These are phyloP conservation scores for Polychaeton citri DNA, from an alignment of 2,329 filamentous ascomycete genomes.

Conservation along the genomic window DNA sequence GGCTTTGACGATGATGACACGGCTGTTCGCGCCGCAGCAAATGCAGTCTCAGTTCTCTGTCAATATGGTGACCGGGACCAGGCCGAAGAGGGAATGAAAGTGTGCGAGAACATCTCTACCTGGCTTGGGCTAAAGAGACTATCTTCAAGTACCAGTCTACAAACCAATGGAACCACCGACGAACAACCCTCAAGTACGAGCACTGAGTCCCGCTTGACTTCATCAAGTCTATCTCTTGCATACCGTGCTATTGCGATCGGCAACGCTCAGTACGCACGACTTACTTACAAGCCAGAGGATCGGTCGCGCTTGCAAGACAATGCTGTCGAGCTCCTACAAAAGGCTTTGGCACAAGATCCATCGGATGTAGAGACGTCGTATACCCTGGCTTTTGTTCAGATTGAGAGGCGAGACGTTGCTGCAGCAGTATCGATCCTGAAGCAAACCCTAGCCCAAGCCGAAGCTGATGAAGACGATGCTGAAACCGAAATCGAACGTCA, in stretches of 20 bases:
- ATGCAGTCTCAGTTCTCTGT: conserved; percentile 69
- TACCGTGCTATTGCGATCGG: conserved; percentile 80
- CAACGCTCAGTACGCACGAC: conserved; percentile 73
- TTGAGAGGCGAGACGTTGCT: conserved; percentile 70
- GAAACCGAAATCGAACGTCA: conserved; percentile 32
- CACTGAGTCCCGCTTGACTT: conserved; percentile 36
- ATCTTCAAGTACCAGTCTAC: not conserved
- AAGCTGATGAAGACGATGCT: conserved; percentile 10
- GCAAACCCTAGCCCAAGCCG: conserved; percentile 46
- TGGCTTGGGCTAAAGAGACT: conserved; percentile 53
- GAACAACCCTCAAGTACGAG: conserved; percentile 9
- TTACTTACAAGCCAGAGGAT: conserved; percentile 61
- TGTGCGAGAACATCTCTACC: conserved; percentile 58
- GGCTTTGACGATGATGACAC: conserved; percentile 67
- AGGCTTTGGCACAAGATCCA: conserved; percentile 38
- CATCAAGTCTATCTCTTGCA: conserved; percentile 51
- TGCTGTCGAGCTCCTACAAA: conserved; percentile 63
- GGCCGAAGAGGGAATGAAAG: conserved; percentile 62
- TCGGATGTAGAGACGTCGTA: conserved; percentile 55
- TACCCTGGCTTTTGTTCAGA: conserved; percentile 69
- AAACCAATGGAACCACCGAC: not conserved
- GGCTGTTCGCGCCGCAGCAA: conserved; percentile 63
- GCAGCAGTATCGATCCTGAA: conserved; percentile 74
- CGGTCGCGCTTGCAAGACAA: conserved; percentile 63
- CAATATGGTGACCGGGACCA: conserved; percentile 64